Evolutionary conservation across 2,329 filamentous ascomycete species (phyloP), one percentile per base, ranked within the genome.

Genomic region (Fusarium continuum): DNA sequence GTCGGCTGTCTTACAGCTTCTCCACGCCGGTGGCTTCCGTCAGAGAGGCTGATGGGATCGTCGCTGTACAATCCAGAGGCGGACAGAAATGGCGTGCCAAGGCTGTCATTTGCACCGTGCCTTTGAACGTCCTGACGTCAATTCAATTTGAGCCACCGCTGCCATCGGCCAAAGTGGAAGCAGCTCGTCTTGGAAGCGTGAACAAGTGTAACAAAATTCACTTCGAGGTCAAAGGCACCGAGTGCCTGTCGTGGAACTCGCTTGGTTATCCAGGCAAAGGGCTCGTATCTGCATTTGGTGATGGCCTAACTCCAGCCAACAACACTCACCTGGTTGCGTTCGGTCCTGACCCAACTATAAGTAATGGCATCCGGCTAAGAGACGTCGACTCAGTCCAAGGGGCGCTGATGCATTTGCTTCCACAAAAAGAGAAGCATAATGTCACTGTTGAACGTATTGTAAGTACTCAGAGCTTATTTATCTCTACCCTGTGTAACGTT

Each of bases 251-350:
- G 0, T 80, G 77, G 73, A 78, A 76, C 0, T 76, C 77, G 4
- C 74, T 82, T 3, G 75, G 74, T 10, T 81, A 79, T 50, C 79
- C 80, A 0, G 67, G 75, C 10, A 81, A 80, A 16, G 73, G 75
- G 14, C 72, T 83, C 1, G 72, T 75, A 4, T 82, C 79, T 39
- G 77, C 73, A 0, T 75, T 81, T 6, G 81, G 77, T 0, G 80
- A 83, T 50, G 80, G 81, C 0, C 75, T 72, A 0, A 80, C 78
- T 0, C 77, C 78, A 0, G 74, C 75, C 1, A 79, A 80, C 0
- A 82, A 82, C 32, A 81, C 80, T 0, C 81, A 83, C 29, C 68
- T 83, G 2, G 81, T 83, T 0, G 74, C 74, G 2, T 83, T 83
- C 45, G 80, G 81, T 1, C n/a, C n/a, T n/a, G n/a, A n/a, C n/a